Percentiles rank a stretch among this genome's conserved stretches.
phyloP scores from a whole-genome alignment of 352 stramenopile genomes.

The Pythium coloratum region DNA sequence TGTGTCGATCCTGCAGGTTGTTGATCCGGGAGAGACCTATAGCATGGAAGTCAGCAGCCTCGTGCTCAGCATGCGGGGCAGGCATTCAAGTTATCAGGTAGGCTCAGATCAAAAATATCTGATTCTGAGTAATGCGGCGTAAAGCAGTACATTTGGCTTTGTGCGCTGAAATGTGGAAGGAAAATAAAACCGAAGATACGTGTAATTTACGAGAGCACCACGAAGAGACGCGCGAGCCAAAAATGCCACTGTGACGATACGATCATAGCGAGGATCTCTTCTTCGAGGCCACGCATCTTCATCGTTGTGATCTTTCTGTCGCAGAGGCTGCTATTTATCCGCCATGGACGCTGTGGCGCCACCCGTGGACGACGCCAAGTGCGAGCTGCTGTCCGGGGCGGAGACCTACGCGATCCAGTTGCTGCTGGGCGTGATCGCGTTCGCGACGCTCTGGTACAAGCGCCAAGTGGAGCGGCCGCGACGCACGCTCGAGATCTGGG shows the following conservation, averaged over 20 bases:
- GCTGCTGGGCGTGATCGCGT: conserved; percentile 60
- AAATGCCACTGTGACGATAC: background rate
- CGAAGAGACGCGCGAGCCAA: conserved; percentile 15
- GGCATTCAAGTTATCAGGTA: no score
- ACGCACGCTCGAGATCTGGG: conserved; percentile 72
- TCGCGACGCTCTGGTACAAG: conserved; percentile 84
- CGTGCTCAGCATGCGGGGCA: no score
- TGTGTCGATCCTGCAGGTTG: no score
- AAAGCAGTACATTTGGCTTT: no score
- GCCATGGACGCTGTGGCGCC: background rate
- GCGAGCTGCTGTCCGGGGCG: conserved; percentile 62
- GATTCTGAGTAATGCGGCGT: no score
- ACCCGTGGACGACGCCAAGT: conserved; percentile 31
- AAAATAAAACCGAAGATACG: background rate
- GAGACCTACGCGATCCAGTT: conserved; percentile 74
- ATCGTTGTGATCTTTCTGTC: background rate
- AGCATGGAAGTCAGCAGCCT: no score
- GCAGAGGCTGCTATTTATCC: background rate
- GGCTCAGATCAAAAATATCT: no score
- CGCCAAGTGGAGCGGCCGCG: conserved; percentile 72
- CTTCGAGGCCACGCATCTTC: background rate
- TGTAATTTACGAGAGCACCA: conserved; percentile 1
- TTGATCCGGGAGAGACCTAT: no score
- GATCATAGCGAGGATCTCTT: background rate
- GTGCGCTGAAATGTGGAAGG: background rate